A percentile compares a stretch with the other conserved stretches of the same genome.
These are phyloP conservation scores for Apiotrichum gracile DNA, from an alignment of 1,284 basidiomycete genomes.

Conservation along the genomic window DNA sequence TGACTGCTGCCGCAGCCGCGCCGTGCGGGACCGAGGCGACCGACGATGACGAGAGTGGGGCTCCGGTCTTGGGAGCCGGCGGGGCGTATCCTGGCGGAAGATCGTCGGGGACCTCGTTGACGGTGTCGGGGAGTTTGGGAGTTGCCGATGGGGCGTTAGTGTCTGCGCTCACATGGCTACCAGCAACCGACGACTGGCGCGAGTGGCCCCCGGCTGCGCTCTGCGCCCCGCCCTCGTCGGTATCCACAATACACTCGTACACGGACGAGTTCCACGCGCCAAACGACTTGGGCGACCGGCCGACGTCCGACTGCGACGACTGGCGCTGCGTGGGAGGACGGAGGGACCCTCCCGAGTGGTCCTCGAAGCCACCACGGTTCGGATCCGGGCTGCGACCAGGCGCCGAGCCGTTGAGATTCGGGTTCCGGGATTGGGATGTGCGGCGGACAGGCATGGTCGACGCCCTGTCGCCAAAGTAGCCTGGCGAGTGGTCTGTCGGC, in stretches of 20 bases:
- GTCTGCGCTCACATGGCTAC: background rate
- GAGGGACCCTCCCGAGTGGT: background rate
- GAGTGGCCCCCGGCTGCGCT: background rate
- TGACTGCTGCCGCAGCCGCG: background rate
- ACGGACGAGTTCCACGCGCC: background rate
- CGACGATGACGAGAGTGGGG: background rate
- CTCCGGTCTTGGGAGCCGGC: background rate
- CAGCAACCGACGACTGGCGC: background rate
- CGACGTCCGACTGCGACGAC: background rate
- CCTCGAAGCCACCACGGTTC: background rate
- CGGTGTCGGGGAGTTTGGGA: background rate
- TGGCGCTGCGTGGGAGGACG: background rate
- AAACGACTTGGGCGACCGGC: background rate
- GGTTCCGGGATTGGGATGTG: conserved; percentile 4
- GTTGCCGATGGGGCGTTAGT: background rate
- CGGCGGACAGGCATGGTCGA: conserved; percentile 13
- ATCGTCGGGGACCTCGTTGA: background rate
- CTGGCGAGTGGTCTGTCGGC: conserved; percentile 13
- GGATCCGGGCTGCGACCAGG: background rate
- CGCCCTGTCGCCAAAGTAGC: background rate
- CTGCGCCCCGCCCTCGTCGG: background rate
- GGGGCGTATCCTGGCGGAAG: conserved; percentile 12
- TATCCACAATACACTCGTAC: background rate
- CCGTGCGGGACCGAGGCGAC: background rate
- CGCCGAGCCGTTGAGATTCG: background rate